Percentiles rank a stretch among this genome's conserved stretches.
These are phyloP conservation scores for Hypoxylon lenormandii DNA, from an alignment of 495 filamentous ascomycete genomes.

Conservation along the genomic window DNA sequence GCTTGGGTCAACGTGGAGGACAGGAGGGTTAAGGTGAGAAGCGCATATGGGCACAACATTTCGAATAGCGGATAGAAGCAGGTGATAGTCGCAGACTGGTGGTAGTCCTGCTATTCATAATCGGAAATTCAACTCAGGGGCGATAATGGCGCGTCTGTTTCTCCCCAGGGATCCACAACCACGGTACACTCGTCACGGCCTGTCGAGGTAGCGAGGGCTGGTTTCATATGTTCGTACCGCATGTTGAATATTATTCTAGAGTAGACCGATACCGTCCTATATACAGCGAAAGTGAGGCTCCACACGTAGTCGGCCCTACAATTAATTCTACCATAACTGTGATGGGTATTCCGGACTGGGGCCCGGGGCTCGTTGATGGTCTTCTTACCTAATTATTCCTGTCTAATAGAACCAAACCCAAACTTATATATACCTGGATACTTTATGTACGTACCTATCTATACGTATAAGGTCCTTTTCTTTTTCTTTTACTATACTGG, in stretches of 20 bases:
- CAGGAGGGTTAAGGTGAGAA: slow-evolving; percentile 46
- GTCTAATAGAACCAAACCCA: too few species aligned
- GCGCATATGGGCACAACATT: slow-evolving; percentile 50
- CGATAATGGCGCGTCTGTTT: slow-evolving; percentile 38
- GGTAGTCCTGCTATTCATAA: slow-evolving; percentile 55
- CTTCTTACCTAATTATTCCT: too few species aligned
- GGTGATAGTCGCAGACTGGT: slow-evolving; percentile 12
- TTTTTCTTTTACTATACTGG: too few species aligned
- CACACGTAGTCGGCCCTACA: background rate
- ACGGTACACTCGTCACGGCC: too few species aligned
- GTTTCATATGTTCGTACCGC: too few species aligned
- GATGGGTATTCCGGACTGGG: background rate
- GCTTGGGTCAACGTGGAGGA: background rate
- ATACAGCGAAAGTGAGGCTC: too few species aligned
- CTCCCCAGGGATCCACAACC: background rate
- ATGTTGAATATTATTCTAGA: too few species aligned
- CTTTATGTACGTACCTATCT: too few species aligned
- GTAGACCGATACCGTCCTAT: too few species aligned
- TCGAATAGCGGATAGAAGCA: slow-evolving; percentile 48
- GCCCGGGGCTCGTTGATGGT: background rate
- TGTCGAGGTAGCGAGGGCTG: too few species aligned
- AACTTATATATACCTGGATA: background rate
- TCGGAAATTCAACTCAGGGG: slow-evolving; percentile 47
- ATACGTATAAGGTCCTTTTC: too few species aligned
- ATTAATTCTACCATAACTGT: background rate